Evolutionary conservation across 306 rosid species (phyloP), one percentile per base, ranked within the genome.

Genomic region (Lathyrus tuberosus): DNA sequence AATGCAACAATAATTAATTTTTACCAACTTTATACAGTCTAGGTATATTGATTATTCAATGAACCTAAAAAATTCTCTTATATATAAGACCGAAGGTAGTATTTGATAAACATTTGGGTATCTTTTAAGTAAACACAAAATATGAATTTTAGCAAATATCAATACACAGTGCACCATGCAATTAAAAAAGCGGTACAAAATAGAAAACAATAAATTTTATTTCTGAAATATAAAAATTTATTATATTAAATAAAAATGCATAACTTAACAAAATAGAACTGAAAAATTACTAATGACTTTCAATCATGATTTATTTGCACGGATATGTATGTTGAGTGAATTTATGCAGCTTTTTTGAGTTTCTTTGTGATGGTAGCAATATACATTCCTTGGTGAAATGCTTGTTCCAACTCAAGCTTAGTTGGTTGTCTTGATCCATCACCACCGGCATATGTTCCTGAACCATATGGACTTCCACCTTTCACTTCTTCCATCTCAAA

Each of bases 401-500:
- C 53, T 47, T 47, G 53, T 0, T 47, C 22, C 22, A 47, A 47
- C 22, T 47, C 53, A 47, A 47, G 53, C 22, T 15, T 47, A 47
- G 53, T 15, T 47, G 53, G 22, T 0, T 47, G 53, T 47, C 53
- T 47, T 15, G 53, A 6, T 6, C 22, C 53, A 47, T 47, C 53
- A 47, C 22, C 53, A 6, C 30, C 30, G 3, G 53, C 53, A 47
- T 47, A 47, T 6, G 53, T 47, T 47, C 53, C 53, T 47, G 22
- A 47, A 15, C 53, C 53, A 47, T 47, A 47, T 47, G 53, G 53
- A 47, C 53, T 47, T 47, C 53, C 53, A 47, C 53, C 53, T 47
- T 47, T 47, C 22, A 26, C 30, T 26, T 26, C 4, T 26, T 26
- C 30, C 30, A 26, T 26, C 30, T 26, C 30, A 26, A 26, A 26